phyloP scores from a whole-genome alignment of 129 eudicot species.

The Pulicaria dysenterica region DNA sequence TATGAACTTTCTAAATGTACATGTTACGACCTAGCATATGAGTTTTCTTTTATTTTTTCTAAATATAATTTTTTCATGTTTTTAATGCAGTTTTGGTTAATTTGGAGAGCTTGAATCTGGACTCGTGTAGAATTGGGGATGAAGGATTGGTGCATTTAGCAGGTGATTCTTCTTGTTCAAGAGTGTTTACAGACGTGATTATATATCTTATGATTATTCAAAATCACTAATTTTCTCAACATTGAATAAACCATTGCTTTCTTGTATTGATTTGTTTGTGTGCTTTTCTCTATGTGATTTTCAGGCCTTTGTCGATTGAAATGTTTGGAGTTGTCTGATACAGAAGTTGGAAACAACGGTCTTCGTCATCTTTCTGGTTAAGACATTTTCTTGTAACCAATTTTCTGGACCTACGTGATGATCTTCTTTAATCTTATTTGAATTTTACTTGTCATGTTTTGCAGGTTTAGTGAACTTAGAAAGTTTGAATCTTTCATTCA shows the following conservation, averaged over 20 bases:
- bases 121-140: conserved; percentile 83
- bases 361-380: conserved; percentile 81
- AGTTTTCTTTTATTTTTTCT: background rate
- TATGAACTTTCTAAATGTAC: background rate
- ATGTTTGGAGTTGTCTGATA: conserved; percentile 87
- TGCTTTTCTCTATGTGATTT: conserved; percentile 9
- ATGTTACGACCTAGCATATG: background rate
- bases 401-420: background rate
- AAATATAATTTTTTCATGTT: background rate
- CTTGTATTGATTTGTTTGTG: too few relatives aligned
- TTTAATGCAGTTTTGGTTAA: conserved; percentile 52
- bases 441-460: background rate
- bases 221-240: background rate
- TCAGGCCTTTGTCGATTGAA: conserved; percentile 72
- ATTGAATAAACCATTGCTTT: background rate
- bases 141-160: conserved; percentile 69
- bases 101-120: conserved; percentile 94
- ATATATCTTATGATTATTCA: too few relatives aligned
- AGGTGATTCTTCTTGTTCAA: conserved; percentile 42
- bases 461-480: conserved; percentile 72
- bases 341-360: conserved; percentile 89
- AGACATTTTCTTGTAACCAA: background rate
- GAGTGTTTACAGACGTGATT: too few relatives aligned
- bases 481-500: conserved; percentile 91
- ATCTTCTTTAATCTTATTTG: background rate